Percentiles rank a stretch among this genome's conserved stretches.
These are phyloP conservation scores for Peronospora destructor DNA, from an alignment of 352 stramenopile species.

Conservation along the genomic window DNA sequence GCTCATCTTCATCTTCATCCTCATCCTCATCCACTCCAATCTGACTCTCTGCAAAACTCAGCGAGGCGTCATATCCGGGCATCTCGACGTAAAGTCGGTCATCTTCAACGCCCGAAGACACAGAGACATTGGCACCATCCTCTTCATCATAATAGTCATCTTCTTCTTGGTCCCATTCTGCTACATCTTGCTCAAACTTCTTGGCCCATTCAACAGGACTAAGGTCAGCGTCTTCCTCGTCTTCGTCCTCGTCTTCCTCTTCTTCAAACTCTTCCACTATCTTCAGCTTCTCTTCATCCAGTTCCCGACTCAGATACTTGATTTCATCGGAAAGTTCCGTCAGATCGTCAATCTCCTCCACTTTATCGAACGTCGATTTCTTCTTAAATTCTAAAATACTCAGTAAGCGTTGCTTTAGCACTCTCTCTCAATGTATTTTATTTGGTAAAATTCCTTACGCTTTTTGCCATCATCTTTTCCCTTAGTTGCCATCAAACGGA, in stretches of 20 bases:
- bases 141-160: constrained; percentile 12
- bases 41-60: constrained; percentile 49
- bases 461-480: constrained; percentile 43
- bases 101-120: constrained; percentile 35
- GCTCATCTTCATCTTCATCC: constrained; percentile 1
- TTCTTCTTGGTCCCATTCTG: constrained; percentile 43
- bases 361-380: constrained; percentile 54
- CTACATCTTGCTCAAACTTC: constrained; percentile 63
- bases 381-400: constrained; percentile 38
- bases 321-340: constrained; percentile 50
- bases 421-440: too few relatives aligned
- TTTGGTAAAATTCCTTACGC: constrained; percentile 9
- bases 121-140: not conserved
- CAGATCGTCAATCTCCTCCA: constrained; percentile 36
- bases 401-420: not conserved
- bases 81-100: constrained; percentile 73
- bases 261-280: constrained; percentile 31
- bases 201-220: constrained; percentile 50
- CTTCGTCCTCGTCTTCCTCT: constrained; percentile 23
- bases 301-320: constrained; percentile 54
- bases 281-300: constrained; percentile 29
- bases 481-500: constrained; percentile 41
- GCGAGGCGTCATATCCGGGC: constrained; percentile 54
- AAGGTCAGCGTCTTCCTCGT: constrained; percentile 39
- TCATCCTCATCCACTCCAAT: constrained; percentile 31